Conservation (phyloP, 495 filamentous ascomycete species). For the Xylaria telfairii region DNA sequence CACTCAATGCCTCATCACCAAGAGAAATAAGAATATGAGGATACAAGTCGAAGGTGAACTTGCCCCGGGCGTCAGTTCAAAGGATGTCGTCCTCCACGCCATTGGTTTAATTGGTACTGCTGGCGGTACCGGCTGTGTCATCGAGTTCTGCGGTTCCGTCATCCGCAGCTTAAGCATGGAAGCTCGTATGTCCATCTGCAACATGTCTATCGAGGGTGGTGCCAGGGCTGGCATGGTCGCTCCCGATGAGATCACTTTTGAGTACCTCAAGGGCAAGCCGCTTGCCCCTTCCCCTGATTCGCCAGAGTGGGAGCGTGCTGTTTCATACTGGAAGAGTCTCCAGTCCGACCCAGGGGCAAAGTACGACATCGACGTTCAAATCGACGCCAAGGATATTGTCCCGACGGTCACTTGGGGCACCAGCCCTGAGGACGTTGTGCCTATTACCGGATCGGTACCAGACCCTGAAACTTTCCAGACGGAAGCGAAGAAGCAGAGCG, state of each 20-base stretch:
- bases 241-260: constrained; percentile 90
- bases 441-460: constrained; percentile 89
- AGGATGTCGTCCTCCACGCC: constrained; percentile 92
- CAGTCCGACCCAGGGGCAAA: constrained; percentile 83
- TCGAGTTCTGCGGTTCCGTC: constrained; percentile 95
- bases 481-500: constrained; percentile 76
- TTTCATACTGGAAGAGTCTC: constrained; percentile 87
- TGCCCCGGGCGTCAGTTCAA: constrained; percentile 90
- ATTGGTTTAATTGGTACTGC: constrained; percentile 96
- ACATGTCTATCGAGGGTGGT: constrained; percentile 99
- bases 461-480: constrained; percentile 85
- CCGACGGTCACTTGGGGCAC: constrained; percentile 98
- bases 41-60: constrained; percentile 93
- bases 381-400: constrained; percentile 89
- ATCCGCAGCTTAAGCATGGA: constrained; percentile 93
- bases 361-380: constrained; percentile 84
- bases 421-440: constrained; percentile 91
- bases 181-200: constrained; percentile 98
- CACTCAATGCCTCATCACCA: constrained; percentile 92
- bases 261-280: constrained; percentile 90
- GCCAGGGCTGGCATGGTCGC: constrained; percentile 97
- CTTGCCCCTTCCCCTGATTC: constrained; percentile 84
- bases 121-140: constrained; percentile 91
- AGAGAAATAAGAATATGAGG: constrained; percentile 97
- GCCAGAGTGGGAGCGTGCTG: constrained; percentile 87